phyloP scores from a whole-genome alignment of 2,329 filamentous ascomycete species.

The Hypoxylon sp. region DNA sequence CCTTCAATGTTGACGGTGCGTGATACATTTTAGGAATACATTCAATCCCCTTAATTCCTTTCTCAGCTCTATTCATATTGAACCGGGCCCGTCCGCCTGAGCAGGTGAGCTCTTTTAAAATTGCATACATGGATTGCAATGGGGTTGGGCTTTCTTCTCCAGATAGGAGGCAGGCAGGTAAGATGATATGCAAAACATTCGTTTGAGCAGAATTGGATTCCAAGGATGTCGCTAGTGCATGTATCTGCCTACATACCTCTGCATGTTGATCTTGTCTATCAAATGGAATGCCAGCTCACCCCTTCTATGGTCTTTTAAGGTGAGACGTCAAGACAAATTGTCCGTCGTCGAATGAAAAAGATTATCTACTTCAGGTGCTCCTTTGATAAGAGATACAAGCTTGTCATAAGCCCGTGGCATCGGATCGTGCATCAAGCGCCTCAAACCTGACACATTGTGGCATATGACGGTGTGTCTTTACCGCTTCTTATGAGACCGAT shows the following conservation, averaged over 20 bases:
- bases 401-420: conserved; percentile 17
- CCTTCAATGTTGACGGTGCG: conserved; percentile 15
- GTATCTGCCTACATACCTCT: conserved; percentile 1
- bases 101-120: conserved; percentile 19
- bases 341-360: conserved; percentile 19
- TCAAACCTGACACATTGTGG: conserved; percentile 9
- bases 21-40: conserved; percentile 10
- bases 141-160: conserved; percentile 16
- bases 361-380: conserved; percentile 8
- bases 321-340: conserved; percentile 18
- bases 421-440: conserved; percentile 28
- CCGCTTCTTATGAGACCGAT: conserved; percentile 36
- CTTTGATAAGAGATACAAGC: conserved; percentile 24
- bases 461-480: conserved; percentile 30
- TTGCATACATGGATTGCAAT: conserved; percentile 34
- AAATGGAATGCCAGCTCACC: conserved; percentile 31
- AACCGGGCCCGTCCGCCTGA: conserved; percentile 13
- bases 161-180: conserved; percentile 17
- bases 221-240: conserved; percentile 16
- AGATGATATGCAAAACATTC: conserved; percentile 40
- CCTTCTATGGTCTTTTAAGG: conserved; percentile 25
- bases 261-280: conserved; percentile 39
- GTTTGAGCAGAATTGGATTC: conserved; percentile 23
- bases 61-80: conserved; percentile 21
- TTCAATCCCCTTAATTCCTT: conserved; percentile 5